These are phyloP conservation scores for Alternaria sp. DNA, from an alignment of 2,329 filamentous ascomycete genomes.

Conservation along the genomic window DNA sequence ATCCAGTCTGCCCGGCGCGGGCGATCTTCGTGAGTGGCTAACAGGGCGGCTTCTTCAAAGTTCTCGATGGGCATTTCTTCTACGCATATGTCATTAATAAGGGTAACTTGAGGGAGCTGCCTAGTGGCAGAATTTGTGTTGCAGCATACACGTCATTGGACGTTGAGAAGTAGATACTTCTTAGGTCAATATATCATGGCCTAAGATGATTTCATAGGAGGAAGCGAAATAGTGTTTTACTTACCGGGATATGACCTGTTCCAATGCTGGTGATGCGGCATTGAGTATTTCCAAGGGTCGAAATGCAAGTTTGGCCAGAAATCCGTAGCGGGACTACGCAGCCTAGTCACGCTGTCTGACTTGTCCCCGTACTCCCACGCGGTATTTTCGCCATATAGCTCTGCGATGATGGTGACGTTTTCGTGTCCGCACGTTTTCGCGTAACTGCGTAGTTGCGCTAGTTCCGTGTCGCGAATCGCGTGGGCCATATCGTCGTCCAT, in stretches of 20 bases:
- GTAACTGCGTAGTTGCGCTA: background rate
- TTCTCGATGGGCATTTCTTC: background rate
- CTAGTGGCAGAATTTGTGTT: background rate
- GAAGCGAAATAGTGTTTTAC: background rate
- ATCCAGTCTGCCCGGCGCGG: background rate
- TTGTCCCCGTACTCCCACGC: constrained; percentile 1
- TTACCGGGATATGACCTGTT: background rate
- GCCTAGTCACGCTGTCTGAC: background rate
- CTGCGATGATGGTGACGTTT: background rate
- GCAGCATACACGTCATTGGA: background rate
- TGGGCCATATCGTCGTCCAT: background rate
- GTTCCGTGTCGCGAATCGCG: background rate
- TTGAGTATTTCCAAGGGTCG: background rate
- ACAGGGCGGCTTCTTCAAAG: background rate
- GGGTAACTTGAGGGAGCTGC: background rate
- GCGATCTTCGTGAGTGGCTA: background rate
- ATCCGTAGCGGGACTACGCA: constrained; percentile 2
- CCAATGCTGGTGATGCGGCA: background rate
- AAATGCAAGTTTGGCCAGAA: constrained; percentile 6
- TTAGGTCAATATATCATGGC: background rate
- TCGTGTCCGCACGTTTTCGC: background rate
- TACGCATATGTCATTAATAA: background rate
- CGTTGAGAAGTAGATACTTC: background rate
- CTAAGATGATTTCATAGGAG: fast-evolving
- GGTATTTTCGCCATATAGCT: constrained; percentile 6